Conservation (phyloP, 2,329 filamentous ascomycete genomes). For the Trichoderma polysporum region DNA sequence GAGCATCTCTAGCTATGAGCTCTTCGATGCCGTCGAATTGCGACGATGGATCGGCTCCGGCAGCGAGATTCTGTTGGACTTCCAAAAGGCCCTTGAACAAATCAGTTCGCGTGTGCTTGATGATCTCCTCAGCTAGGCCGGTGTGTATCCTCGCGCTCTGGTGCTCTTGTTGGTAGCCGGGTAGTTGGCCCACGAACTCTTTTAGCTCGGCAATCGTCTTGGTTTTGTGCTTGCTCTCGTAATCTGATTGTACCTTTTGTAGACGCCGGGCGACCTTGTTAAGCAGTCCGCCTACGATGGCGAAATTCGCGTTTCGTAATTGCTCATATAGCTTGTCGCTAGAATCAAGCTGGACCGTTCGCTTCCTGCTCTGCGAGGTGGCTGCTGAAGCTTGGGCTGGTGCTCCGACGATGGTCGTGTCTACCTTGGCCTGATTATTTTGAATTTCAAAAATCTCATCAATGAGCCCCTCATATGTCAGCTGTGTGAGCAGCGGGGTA, state of each 20-base stretch:
- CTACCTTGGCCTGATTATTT: conserved; percentile 90
- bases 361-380: conserved; percentile 64
- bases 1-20: conserved; percentile 83
- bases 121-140: conserved; percentile 89
- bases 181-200: conserved; percentile 92
- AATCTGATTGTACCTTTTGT: conserved; percentile 78
- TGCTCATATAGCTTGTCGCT: conserved; percentile 87
- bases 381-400: conserved; percentile 61
- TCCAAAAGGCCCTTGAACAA: conserved; percentile 85
- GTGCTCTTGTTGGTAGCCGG: conserved; percentile 89
- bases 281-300: conserved; percentile 82
- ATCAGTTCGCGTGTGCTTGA: conserved; percentile 87
- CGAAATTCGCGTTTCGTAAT: conserved; percentile 90
- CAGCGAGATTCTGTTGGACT: conserved; percentile 92
- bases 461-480: conserved; percentile 94
- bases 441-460: conserved; percentile 91
- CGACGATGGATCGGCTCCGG: conserved; percentile 81
- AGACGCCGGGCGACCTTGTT: conserved; percentile 89
- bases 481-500: conserved; percentile 85
- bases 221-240: conserved; percentile 83
- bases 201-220: conserved; percentile 89
- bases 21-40: conserved; percentile 93
- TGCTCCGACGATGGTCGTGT: conserved; percentile 83
- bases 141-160: conserved; percentile 91
- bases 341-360: conserved; percentile 85